A percentile compares a stretch with the other conserved stretches of the same genome.
These are phyloP conservation scores for Epichloe hybrida DNA, from an alignment of 2,329 filamentous ascomycete species.

Conservation along the genomic window DNA sequence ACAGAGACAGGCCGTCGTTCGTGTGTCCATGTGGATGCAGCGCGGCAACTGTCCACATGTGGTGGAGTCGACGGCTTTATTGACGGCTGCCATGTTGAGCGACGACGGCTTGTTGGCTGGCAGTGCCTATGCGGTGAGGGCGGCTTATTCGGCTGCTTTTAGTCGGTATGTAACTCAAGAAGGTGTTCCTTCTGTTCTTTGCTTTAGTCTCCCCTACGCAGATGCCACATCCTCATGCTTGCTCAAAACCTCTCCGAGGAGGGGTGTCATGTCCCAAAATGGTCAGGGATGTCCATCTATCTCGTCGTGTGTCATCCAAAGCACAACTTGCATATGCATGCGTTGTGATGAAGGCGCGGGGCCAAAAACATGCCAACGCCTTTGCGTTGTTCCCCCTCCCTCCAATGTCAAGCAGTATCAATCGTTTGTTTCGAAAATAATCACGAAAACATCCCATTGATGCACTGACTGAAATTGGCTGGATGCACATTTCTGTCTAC, in stretches of 20 bases:
- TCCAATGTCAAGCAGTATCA: neutral
- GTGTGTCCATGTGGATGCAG: slow-evolving; percentile 56
- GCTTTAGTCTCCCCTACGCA: neutral
- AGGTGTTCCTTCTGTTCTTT: neutral
- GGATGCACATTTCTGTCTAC: neutral
- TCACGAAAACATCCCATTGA: neutral
- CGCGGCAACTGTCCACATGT: slow-evolving; percentile 64
- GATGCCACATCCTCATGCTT: neutral
- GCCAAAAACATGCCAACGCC: neutral
- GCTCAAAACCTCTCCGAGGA: neutral
- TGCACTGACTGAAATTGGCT: neutral
- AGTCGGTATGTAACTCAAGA: slow-evolving; percentile 41
- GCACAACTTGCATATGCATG: neutral
- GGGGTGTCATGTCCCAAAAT: neutral
- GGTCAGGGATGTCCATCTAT: no score
- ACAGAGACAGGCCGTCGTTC: slow-evolving; percentile 37
- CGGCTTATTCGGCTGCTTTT: slow-evolving; percentile 63
- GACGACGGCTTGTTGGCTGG: slow-evolving; percentile 39
- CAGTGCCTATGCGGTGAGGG: slow-evolving; percentile 43
- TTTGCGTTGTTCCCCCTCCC: neutral
- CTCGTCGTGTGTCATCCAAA: neutral
- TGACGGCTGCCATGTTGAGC: slow-evolving; percentile 55
- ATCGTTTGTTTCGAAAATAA: neutral
- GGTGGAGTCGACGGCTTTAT: slow-evolving; percentile 63
- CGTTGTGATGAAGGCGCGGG: neutral